Conservation (phyloP, 2,329 filamentous ascomycete genomes). For the Microcera coccophila region DNA sequence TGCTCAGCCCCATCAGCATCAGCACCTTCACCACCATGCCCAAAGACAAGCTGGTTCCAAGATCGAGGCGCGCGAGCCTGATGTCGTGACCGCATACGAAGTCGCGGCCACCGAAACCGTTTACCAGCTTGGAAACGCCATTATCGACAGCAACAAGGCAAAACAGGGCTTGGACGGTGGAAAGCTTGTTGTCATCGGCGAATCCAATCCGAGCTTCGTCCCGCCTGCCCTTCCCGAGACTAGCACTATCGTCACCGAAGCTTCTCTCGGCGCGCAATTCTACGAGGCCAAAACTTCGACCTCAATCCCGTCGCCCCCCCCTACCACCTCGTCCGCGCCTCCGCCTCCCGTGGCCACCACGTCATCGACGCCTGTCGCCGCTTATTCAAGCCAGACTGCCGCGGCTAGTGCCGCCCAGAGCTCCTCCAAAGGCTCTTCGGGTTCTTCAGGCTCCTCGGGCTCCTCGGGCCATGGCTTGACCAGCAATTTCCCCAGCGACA, state of each 20-base stretch:
- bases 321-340: slow-evolving; percentile 21
- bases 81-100: slow-evolving; percentile 50
- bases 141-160: slow-evolving; percentile 61
- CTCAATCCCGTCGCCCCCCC: slow-evolving; percentile 27
- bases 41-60: slow-evolving; percentile 48
- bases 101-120: slow-evolving; percentile 61
- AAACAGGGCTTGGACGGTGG: slow-evolving; percentile 68
- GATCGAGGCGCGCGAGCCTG: slow-evolving; percentile 45
- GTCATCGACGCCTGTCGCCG: slow-evolving; percentile 7
- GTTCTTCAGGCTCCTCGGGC: slow-evolving; percentile 20
- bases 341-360: slow-evolving; percentile 25
- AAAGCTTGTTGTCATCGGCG: slow-evolving; percentile 62
- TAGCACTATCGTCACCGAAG: slow-evolving; percentile 33
- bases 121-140: slow-evolving; percentile 66
- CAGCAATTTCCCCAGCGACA: slow-evolving; percentile 69
- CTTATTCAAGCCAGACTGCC: slow-evolving; percentile 19
- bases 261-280: slow-evolving; percentile 45
- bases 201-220: slow-evolving; percentile 51
- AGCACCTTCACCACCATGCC: slow-evolving; percentile 57
- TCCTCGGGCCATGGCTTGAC: slow-evolving; percentile 51
- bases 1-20: slow-evolving; percentile 58
- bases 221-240: slow-evolving; percentile 40
- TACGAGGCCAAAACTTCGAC: slow-evolving; percentile 43
- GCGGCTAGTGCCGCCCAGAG: slow-evolving; percentile 16
- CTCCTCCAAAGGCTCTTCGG: slow-evolving; percentile 14